These are phyloP conservation scores for Deakozyma indianensis DNA, from an alignment of 805 yeast genomes.

Conservation along the genomic window DNA sequence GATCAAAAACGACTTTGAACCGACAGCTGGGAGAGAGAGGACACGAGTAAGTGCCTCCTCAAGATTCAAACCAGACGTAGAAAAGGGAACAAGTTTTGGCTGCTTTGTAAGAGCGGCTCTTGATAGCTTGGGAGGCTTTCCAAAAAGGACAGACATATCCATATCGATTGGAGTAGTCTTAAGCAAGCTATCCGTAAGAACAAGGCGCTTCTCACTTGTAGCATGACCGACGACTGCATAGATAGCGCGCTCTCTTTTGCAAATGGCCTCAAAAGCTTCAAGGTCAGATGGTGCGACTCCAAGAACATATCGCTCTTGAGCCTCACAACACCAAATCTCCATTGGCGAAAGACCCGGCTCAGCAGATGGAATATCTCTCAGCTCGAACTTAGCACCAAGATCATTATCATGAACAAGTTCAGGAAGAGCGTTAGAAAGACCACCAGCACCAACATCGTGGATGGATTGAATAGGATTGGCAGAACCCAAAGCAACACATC, in stretches of 20 bases:
- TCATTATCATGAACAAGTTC: slow-evolving; percentile 96
- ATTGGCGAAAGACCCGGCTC: slow-evolving; percentile 99
- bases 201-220: slow-evolving; percentile 68
- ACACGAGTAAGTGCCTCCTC: slow-evolving; percentile 69
- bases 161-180: slow-evolving; percentile 84
- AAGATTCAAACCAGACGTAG: slow-evolving; percentile 14
- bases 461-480: slow-evolving; percentile 77
- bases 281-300: slow-evolving; percentile 78
- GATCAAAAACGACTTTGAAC: slow-evolving; percentile 83
- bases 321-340: slow-evolving; percentile 99
- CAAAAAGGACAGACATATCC: slow-evolving; percentile 89
- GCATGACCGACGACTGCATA: slow-evolving; percentile 94
- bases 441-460: slow-evolving; percentile 99
- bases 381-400: slow-evolving; percentile 84
- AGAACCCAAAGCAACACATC: slow-evolving; percentile 74
- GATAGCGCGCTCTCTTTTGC: slow-evolving; percentile 92
- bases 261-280: slow-evolving; percentile 55
- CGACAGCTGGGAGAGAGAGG: slow-evolving; percentile 81
- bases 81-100: slow-evolving; percentile 27
- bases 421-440: slow-evolving; percentile 91
- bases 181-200: slow-evolving; percentile 66
- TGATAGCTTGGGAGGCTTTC: slow-evolving; percentile 94
- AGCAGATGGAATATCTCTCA: slow-evolving; percentile 75
- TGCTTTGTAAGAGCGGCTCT: slow-evolving; percentile 54
- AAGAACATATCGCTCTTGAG: slow-evolving; percentile 93